Conservation (phyloP, 2,329 filamentous ascomycete genomes). For the Verticillium dahliae region DNA sequence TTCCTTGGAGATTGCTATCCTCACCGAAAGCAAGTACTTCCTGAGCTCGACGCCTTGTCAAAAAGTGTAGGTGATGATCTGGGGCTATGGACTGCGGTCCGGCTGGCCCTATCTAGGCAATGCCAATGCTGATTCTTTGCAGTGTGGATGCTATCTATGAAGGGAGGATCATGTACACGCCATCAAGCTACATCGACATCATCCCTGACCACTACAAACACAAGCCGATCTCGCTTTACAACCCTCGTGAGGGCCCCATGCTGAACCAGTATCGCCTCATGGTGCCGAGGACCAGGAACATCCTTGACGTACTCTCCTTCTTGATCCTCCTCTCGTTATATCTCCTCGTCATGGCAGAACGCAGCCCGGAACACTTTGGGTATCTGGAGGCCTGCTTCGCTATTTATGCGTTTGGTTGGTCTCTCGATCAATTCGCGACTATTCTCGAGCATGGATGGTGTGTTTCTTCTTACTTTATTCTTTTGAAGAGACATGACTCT, state of each 20-base stretch:
- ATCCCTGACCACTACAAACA: constrained; percentile 82
- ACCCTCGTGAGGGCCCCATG: constrained; percentile 66
- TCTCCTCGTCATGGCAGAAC: constrained; percentile 63
- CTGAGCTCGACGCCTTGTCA: constrained; percentile 72
- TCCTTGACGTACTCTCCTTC: constrained; percentile 71
- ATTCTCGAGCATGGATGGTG: constrained; percentile 67
- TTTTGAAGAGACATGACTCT: background rate
- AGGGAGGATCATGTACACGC: constrained; percentile 75
- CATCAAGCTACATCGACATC: constrained; percentile 74
- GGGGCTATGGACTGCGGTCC: background rate
- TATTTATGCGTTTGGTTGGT: constrained; percentile 73
- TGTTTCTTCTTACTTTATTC: constrained; percentile 11
- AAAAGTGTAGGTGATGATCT: constrained; percentile 47
- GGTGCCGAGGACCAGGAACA: constrained; percentile 70
- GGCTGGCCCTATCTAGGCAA: background rate
- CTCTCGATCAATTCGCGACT: constrained; percentile 69
- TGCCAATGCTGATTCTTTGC: background rate
- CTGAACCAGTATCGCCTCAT: constrained; percentile 82
- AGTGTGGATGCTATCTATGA: constrained; percentile 72
- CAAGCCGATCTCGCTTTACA: constrained; percentile 74
- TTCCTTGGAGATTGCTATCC: constrained; percentile 74
- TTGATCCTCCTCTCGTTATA: constrained; percentile 63
- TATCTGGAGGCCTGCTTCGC: constrained; percentile 60
- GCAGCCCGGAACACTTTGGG: constrained; percentile 51
- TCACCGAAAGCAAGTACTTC: constrained; percentile 75